Percentiles rank a stretch among this genome's conserved stretches.
These are phyloP conservation scores for Scheffersomyces lignicola DNA, from an alignment of 1,139 yeast genomes.

Conservation along the genomic window DNA sequence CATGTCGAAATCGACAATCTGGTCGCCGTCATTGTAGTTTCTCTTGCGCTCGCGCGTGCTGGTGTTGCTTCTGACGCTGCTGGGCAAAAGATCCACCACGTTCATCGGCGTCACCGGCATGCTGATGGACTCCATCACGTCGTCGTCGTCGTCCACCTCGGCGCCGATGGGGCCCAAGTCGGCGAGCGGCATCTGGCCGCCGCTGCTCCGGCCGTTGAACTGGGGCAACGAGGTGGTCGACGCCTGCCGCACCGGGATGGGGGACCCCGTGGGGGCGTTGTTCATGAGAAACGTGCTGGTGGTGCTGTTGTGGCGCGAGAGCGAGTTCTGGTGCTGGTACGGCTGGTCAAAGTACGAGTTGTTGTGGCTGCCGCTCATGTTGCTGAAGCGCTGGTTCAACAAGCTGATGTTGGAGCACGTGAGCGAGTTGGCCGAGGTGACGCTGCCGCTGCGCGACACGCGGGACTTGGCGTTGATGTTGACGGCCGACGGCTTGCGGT, in stretches of 20 bases:
- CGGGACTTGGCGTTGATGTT: constrained; percentile 8
- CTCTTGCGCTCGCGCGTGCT: constrained; percentile 11
- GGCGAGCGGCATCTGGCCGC: too few relatives aligned
- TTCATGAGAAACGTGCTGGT: constrained; percentile 13
- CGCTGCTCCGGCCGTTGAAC: constrained; percentile 7
- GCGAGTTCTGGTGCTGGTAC: constrained; percentile 9
- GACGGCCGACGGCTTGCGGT: constrained; percentile 20
- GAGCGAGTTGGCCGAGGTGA: constrained; percentile 18
- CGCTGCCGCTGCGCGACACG: constrained; percentile 4
- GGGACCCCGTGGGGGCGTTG: constrained; percentile 6
- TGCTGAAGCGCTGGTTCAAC: constrained; percentile 26
- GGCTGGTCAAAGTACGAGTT: constrained; percentile 29
- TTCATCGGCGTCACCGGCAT: constrained; percentile 21
- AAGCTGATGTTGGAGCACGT: constrained; percentile 30
- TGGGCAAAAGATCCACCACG: constrained; percentile 21
- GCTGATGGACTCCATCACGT: neutral
- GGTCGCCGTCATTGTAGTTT: constrained; percentile 7
- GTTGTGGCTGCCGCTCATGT: constrained; percentile 11
- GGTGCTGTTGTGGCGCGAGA: constrained; percentile 14
- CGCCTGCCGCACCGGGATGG: constrained; percentile 26
- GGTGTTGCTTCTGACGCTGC: constrained; percentile 7
- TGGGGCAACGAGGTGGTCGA: constrained; percentile 19
- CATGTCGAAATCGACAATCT: neutral
- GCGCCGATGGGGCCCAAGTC: neutral
- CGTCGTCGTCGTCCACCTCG: constrained; percentile 1